Evolutionary conservation across 768 basidiomycete genomes (phyloP).

Genomic region (Clathrus columnatus): DNA sequence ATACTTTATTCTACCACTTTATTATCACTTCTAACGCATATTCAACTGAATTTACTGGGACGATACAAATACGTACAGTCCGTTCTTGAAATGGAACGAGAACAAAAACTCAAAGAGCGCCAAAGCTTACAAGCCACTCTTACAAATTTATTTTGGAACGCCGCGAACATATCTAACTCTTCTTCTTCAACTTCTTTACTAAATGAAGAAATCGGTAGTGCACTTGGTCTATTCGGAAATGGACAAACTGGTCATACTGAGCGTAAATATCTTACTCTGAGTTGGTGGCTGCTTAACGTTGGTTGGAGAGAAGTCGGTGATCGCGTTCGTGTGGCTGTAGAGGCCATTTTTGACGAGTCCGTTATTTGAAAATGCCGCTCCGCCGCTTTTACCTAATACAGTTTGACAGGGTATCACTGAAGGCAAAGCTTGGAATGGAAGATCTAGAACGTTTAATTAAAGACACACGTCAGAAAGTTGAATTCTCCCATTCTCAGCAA

Average conservation of each 20-base stretch:
- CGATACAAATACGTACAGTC: constrained; percentile 71
- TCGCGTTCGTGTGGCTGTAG: constrained; percentile 63
- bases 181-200: constrained; percentile 24
- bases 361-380: constrained; percentile 19
- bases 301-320: constrained; percentile 83
- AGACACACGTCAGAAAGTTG: constrained; percentile 71
- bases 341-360: constrained; percentile 79
- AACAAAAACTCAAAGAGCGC: constrained; percentile 44
- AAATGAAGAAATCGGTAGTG: constrained; percentile 38
- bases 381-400: background rate
- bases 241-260: constrained; percentile 45
- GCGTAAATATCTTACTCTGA: constrained; percentile 72
- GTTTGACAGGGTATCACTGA: constrained; percentile 64
- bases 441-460: constrained; percentile 62
- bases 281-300: constrained; percentile 89
- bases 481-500: constrained; percentile 38
- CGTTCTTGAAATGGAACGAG: constrained; percentile 49
- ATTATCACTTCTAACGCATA: constrained; percentile 74
- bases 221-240: constrained; percentile 6
- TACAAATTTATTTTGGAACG: constrained; percentile 27
- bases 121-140: constrained; percentile 34
- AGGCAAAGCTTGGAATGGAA: constrained; percentile 57
- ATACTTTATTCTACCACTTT: constrained; percentile 81
- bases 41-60: constrained; percentile 81
- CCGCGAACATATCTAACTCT: constrained; percentile 15